phyloP scores from a whole-genome alignment of 192 early-diverging fungal genomes.

The Gonapodya sp. region DNA sequence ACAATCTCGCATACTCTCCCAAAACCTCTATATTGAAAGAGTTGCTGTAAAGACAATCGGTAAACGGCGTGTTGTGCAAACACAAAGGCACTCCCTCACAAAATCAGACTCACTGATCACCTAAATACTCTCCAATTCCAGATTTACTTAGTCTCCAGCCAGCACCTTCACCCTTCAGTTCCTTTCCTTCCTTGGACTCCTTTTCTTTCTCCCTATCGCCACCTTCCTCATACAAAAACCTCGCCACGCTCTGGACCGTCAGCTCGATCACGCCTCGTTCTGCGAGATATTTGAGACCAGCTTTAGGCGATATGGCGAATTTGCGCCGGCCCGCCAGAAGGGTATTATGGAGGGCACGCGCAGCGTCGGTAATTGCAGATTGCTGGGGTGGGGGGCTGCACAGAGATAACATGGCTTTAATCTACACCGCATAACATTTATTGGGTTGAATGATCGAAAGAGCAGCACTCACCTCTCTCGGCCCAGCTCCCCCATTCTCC shows the following conservation, averaged over 20 bases:
- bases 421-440: too few species aligned
- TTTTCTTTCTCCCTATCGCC: neutral
- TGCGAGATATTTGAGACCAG: neutral
- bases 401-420: too few species aligned
- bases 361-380: neutral
- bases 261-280: neutral
- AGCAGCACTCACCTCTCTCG: neutral
- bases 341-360: neutral
- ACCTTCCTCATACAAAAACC: neutral
- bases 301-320: neutral
- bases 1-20: slow-evolving; percentile 68
- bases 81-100: neutral
- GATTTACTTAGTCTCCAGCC: neutral
- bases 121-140: neutral
- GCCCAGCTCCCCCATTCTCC: neutral
- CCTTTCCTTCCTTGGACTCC: neutral
- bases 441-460: too few species aligned
- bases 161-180: neutral
- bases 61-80: slow-evolving; percentile 13
- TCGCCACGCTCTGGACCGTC: neutral
- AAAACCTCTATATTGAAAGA: slow-evolving; percentile 78
- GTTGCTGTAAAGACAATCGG: slow-evolving; percentile 86
- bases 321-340: neutral
- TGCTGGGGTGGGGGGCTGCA: neutral
- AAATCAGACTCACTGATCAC: neutral